Base-by-base conservation (phyloP, 305 asterid genomes). In the Fraxinus sp. region DNA sequence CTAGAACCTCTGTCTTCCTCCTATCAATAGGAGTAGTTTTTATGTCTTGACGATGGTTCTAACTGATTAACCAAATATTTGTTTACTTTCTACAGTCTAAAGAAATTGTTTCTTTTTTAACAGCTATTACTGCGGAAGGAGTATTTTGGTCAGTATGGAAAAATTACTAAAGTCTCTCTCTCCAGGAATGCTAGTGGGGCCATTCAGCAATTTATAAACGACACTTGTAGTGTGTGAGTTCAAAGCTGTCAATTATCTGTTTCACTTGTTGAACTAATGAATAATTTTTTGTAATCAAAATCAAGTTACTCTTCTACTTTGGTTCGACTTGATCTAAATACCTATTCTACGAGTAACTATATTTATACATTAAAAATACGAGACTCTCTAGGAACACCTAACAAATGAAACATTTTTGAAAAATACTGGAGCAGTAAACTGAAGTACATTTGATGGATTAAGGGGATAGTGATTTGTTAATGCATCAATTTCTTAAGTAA, bases 101-200 rank as follows among this genome's bases (percentile, higher is more conserved):
- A 46, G 66, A 79, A 18, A 43, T 26, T 26, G 49, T 83, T 75
- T 79, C 77, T 79, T 49, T 37, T 66, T 82, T 79, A 84, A 87
- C 94, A 96, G 99, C 87, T 94, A 80, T 85, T 96, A 90, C 87
- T 84, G 83, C 93, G 92, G 84, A 96, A 89, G 85, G 98, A 96
- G 77, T 94, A 92, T 87, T 96, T 96, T 89, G 98, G 98, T 86
- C 98, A 94, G 87, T 96, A 96, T 82, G 99, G 99, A 43, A 96
- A 93, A 88, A 91, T 96, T 75, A 83, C 97, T 49, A 96, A 96
- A 89, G 89, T 96, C 77, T 92, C 99, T 78, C 94, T 96, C 77
- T 96, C 98, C 39, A 91, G 99, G 87, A 94, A 98, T 39, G 95
- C 98, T 85, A 97, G 98, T 86, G 99, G 98, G 77, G 88, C 97